phyloP scores from a whole-genome alignment of 2,329 filamentous ascomycete genomes.

The Westerdykella sp. region DNA sequence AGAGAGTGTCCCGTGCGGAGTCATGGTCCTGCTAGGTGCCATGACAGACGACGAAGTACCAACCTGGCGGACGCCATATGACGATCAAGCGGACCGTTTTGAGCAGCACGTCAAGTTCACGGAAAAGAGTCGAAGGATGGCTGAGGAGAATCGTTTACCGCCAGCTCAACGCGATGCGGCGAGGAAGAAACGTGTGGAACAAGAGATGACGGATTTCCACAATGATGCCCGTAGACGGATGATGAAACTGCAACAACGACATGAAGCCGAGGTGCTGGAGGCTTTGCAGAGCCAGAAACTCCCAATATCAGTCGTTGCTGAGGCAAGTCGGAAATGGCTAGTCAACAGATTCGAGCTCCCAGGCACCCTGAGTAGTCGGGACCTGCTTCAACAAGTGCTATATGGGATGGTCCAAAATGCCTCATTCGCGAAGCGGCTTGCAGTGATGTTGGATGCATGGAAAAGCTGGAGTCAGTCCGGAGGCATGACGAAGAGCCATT shows the following conservation, averaged over 20 bases:
- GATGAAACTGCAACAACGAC: conserved; percentile 12
- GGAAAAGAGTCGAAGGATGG: conserved; percentile 11
- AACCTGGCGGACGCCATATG: conserved; percentile 44
- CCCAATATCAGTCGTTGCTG: conserved; percentile 13
- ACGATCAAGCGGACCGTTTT: conserved; percentile 13
- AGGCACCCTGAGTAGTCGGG: conserved; percentile 1
- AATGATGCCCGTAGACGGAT: conserved; percentile 9
- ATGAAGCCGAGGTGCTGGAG: conserved; percentile 14
- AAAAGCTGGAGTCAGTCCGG: conserved; percentile 19
- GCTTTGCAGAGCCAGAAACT: conserved; percentile 17
- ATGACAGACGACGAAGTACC: conserved; percentile 50
- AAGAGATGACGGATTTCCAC: conserved; percentile 15
- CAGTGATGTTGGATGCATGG: conserved; percentile 21
- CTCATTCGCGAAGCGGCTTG: conserved; percentile 11
- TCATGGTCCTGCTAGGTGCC: conserved; percentile 51
- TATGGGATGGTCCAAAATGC: conserved; percentile 16
- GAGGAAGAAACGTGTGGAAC: conserved; percentile 9
- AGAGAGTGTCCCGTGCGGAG: conserved; percentile 53
- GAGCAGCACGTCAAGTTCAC: conserved; percentile 16
- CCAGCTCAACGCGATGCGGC: conserved; percentile 14
- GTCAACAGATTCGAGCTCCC: conserved; percentile 6
- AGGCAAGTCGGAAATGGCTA: conserved; percentile 14
- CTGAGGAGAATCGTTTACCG: conserved; percentile 15
- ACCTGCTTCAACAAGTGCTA: conserved; percentile 16
- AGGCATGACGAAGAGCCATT: conserved; percentile 26